Evolutionary conservation across 805 yeast species (phyloP).

Genomic region (Kluyveromyces siamensis): DNA sequence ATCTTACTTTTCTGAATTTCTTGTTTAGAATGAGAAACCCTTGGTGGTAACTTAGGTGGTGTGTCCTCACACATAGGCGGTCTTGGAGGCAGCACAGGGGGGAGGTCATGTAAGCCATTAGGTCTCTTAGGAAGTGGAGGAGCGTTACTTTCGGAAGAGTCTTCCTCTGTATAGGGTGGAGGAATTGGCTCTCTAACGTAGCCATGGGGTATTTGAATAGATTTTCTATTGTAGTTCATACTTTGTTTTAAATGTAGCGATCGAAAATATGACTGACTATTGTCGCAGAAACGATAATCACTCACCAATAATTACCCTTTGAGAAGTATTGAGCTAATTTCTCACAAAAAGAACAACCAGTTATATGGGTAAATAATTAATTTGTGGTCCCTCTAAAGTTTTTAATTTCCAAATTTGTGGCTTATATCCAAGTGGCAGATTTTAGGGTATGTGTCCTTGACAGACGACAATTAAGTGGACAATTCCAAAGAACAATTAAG

Average conservation of each 20-base stretch:
- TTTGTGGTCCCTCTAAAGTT: too few relatives aligned
- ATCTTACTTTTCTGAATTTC: not conserved
- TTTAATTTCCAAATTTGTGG: too few relatives aligned
- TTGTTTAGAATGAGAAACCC: conserved; percentile 2
- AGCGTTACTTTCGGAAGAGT: conserved; percentile 7
- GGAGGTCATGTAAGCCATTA: not conserved
- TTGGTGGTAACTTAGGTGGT: not conserved
- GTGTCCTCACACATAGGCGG: not conserved
- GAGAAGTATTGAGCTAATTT: not conserved
- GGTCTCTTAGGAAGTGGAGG: conserved; percentile 7
- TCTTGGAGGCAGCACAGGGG: not conserved
- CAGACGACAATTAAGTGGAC: too few relatives aligned
- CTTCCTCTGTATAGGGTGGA: conserved; percentile 1
- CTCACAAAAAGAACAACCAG: too few relatives aligned
- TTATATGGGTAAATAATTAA: not conserved
- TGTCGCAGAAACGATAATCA: too few relatives aligned
- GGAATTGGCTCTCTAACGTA: not conserved
- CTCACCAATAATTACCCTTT: not conserved
- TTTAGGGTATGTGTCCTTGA: too few relatives aligned
- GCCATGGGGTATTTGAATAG: conserved; percentile 22
- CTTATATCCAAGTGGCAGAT: too few relatives aligned
- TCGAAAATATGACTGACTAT: not conserved
- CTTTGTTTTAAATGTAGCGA: conserved; percentile 8
- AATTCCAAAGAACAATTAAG: too few relatives aligned
- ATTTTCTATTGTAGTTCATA: conserved; percentile 21